Evolutionary conservation across 2,329 filamentous ascomycete species (phyloP).

Genomic region (Paecilomyces dactylethromorphus): DNA sequence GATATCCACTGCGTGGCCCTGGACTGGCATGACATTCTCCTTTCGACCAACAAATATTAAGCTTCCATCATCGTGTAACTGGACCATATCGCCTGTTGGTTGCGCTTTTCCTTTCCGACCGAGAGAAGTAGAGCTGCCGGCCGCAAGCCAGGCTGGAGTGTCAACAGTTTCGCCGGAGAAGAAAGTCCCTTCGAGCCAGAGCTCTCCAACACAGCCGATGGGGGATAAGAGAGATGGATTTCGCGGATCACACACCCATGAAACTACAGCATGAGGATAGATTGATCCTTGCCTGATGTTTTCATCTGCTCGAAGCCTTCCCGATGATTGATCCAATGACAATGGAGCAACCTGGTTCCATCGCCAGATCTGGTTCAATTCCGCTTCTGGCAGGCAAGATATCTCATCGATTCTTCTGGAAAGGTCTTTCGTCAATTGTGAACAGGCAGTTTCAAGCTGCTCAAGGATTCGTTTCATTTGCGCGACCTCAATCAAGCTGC

Average conservation of each 20-base stretch:
- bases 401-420: conserved; percentile 25
- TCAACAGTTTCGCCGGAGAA: conserved; percentile 14
- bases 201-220: conserved; percentile 32
- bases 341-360: conserved; percentile 35
- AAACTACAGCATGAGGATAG: conserved; percentile 24
- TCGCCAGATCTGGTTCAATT: conserved; percentile 38
- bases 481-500: conserved; percentile 21
- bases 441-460: conserved; percentile 25
- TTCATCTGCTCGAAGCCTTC: not conserved
- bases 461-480: conserved; percentile 34
- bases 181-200: conserved; percentile 35
- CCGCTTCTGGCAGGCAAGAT: conserved; percentile 28
- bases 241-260: conserved; percentile 18
- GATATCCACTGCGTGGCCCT: conserved; percentile 35
- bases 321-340: conserved; percentile 20
- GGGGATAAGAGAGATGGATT: conserved; percentile 33
- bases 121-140: not conserved
- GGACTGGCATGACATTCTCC: conserved; percentile 19
- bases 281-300: conserved; percentile 2
- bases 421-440: conserved; percentile 11
- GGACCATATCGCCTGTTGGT: conserved; percentile 17
- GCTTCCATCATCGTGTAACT: conserved; percentile 31
- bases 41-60: conserved; percentile 24
- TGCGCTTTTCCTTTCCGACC: not conserved
- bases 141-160: not conserved